These are phyloP conservation scores for Colletotrichum filicis DNA, from an alignment of 2,329 filamentous ascomycete species.

Conservation along the genomic window DNA sequence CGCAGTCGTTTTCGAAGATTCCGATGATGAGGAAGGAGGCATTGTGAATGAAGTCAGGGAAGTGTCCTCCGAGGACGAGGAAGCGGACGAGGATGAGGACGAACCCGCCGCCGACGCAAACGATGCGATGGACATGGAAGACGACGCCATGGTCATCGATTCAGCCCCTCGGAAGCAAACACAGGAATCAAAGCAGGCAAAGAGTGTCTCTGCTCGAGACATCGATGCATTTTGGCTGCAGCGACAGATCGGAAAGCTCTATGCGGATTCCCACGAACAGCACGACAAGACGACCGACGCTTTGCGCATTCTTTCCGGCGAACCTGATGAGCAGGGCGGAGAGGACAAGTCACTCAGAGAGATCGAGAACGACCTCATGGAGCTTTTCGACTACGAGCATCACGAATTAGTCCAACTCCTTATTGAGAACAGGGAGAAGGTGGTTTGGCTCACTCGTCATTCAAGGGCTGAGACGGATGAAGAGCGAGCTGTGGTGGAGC, in stretches of 20 bases:
- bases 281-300: conserved; percentile 92
- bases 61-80: conserved; percentile 85
- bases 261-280: conserved; percentile 91
- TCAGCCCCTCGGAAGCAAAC: conserved; percentile 62
- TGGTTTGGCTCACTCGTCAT: conserved; percentile 94
- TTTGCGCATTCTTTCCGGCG: conserved; percentile 82
- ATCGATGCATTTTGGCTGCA: conserved; percentile 99
- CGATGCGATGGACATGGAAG: conserved; percentile 47
- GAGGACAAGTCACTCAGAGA: conserved; percentile 89
- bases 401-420: conserved; percentile 92
- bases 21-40: conserved; percentile 84
- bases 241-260: conserved; percentile 87
- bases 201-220: conserved; percentile 81
- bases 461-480: conserved; percentile 84
- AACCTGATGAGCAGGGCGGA: conserved; percentile 75
- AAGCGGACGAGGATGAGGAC: conserved; percentile 72
- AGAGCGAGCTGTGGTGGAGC: conserved; percentile 81
- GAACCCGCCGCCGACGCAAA: conserved; percentile 63
- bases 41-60: conserved; percentile 89
- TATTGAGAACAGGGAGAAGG: conserved; percentile 90
- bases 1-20: conserved; percentile 95
- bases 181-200: conserved; percentile 63
- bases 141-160: conserved; percentile 87
- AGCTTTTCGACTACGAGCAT: conserved; percentile 96
- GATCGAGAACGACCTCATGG: conserved; percentile 98